Conservation (phyloP, 768 basidiomycete species). For the Auricularia sp. region DNA sequence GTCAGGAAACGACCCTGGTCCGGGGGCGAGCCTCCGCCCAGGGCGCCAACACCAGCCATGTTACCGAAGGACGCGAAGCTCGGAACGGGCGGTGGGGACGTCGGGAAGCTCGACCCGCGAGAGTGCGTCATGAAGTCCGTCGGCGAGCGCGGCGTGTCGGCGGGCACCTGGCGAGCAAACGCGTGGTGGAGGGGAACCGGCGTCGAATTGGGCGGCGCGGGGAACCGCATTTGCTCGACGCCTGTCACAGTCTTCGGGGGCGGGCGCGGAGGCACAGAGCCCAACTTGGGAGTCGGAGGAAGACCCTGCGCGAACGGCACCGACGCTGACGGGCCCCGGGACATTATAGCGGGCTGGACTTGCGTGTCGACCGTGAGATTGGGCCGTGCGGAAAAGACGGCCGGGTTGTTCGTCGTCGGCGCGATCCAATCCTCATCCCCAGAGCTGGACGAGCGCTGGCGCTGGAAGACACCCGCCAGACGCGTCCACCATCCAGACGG, state of each 20-base stretch:
- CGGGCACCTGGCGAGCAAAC: slow-evolving; percentile 18
- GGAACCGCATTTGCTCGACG: slow-evolving; percentile 14
- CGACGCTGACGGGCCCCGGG: background rate
- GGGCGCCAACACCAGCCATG: slow-evolving; percentile 5
- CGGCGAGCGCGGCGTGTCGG: slow-evolving; percentile 13
- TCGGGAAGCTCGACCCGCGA: slow-evolving; percentile 17
- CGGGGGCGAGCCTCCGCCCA: slow-evolving; percentile 22
- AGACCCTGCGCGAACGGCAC: no score
- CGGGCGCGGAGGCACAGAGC: background rate
- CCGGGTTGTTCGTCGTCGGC: background rate
- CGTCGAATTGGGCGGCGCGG: slow-evolving; percentile 11
- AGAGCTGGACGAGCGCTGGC: background rate
- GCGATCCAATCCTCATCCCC: background rate
- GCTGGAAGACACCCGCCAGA: background rate
- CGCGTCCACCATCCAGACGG: background rate
- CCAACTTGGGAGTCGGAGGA: background rate
- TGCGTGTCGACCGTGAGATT: background rate
- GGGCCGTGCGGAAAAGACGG: background rate
- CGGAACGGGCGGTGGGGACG: slow-evolving; percentile 14
- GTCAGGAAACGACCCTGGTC: slow-evolving; percentile 30
- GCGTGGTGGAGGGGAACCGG: slow-evolving; percentile 34
- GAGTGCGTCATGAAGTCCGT: slow-evolving; percentile 12
- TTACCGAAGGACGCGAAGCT: slow-evolving; percentile 12
- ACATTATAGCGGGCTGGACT: background rate
- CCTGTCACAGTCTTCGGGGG: slow-evolving; percentile 9